Evolutionary conservation across 257 asterid genomes (phyloP).

Genomic region (Ligustrum vulgare): DNA sequence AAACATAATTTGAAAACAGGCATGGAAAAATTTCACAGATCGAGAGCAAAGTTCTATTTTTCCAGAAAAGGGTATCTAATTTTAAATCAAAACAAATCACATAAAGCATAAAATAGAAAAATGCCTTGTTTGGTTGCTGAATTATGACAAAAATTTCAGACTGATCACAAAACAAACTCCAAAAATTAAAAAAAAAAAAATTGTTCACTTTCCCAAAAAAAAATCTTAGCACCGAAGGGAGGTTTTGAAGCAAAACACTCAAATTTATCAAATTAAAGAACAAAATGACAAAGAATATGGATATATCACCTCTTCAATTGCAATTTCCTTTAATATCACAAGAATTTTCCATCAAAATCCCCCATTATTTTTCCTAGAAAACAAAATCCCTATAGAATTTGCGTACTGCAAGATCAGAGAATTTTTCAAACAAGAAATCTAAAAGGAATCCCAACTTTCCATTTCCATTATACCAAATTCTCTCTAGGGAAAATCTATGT

Average conservation of each 20-base stretch:
- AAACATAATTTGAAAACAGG: constrained; percentile 10
- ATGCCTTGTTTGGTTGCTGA: background rate
- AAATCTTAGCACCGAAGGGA: background rate
- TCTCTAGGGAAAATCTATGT: constrained; percentile 1
- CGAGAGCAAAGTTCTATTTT: constrained; percentile 26
- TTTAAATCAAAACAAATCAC: background rate
- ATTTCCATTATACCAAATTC: constrained; percentile 21
- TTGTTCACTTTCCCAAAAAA: constrained; percentile 10
- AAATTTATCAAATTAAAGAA: constrained; percentile 28
- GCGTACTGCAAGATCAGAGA: constrained; percentile 31
- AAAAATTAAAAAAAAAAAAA: constrained; percentile 20
- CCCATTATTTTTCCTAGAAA: constrained; percentile 27
- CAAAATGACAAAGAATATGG: constrained; percentile 25
- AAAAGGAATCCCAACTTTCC: constrained; percentile 18
- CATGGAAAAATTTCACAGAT: constrained; percentile 42
- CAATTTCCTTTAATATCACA: constrained; percentile 30
- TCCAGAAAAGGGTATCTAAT: constrained; percentile 4
- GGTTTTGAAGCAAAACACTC: constrained; percentile 16
- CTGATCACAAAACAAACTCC: background rate
- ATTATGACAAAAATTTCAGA: background rate
- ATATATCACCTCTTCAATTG: constrained; percentile 39
- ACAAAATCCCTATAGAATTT: constrained; percentile 22
- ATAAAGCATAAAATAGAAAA: background rate
- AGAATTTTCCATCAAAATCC: constrained; percentile 29
- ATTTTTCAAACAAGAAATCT: constrained; percentile 18